These are phyloP conservation scores for Colletotrichum tropicicola DNA, from an alignment of 2,329 filamentous ascomycete species.

Conservation along the genomic window DNA sequence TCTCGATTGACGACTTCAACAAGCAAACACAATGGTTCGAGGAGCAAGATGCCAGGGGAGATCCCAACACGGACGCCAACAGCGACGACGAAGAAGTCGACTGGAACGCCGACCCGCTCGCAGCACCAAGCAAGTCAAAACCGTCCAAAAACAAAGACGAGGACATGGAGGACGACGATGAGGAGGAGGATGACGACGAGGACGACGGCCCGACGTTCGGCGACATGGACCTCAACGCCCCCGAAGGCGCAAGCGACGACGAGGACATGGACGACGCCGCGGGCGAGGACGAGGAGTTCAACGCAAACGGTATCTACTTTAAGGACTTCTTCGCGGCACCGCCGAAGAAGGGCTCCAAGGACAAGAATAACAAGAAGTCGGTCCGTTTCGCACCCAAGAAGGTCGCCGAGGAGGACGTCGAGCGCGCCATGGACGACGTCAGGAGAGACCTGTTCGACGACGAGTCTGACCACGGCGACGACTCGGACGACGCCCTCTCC, in stretches of 20 bases:
- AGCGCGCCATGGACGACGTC: constrained; percentile 86
- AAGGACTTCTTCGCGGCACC: constrained; percentile 94
- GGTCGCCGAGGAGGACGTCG: constrained; percentile 72
- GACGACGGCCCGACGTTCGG: constrained; percentile 86
- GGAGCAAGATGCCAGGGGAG: constrained; percentile 81
- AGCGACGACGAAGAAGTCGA: constrained; percentile 84
- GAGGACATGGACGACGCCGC: constrained; percentile 67
- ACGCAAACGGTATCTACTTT: constrained; percentile 91
- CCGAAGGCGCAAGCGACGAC: constrained; percentile 74
- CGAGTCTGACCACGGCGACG: constrained; percentile 65
- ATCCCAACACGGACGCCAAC: constrained; percentile 76
- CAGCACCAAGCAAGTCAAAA: constrained; percentile 38
- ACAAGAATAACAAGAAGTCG: constrained; percentile 53
- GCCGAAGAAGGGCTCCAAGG: constrained; percentile 70
- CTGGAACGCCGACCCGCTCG: constrained; percentile 83
- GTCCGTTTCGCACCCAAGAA: constrained; percentile 50
- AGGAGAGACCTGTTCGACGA: constrained; percentile 92
- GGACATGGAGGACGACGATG: constrained; percentile 39
- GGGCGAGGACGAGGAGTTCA: constrained; percentile 63
- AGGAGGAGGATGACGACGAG: constrained; percentile 63
- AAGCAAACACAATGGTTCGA: constrained; percentile 91
- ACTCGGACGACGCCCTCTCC: constrained; percentile 71
- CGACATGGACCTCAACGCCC: constrained; percentile 77
- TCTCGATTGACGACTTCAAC: constrained; percentile 98
- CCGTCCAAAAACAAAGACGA: constrained; percentile 39